Conservation (phyloP, 2,329 filamentous ascomycete genomes). For the Graphiopsis chlorocephala region DNA sequence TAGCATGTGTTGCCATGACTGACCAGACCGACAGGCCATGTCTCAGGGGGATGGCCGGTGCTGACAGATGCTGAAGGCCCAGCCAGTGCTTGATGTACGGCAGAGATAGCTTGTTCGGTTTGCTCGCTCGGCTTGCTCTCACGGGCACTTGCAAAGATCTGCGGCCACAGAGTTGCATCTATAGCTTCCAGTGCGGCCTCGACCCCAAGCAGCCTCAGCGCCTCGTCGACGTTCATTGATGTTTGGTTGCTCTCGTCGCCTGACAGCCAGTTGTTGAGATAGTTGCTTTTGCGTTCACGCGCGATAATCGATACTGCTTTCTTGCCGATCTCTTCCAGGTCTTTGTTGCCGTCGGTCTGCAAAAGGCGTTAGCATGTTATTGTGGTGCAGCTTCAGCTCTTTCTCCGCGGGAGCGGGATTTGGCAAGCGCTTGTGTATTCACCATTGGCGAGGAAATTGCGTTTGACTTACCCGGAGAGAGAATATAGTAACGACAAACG, state of each 20-base stretch:
- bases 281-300: conserved; percentile 54
- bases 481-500: conserved; percentile 57
- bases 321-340: conserved; percentile 48
- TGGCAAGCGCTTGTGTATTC: background rate
- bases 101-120: conserved; percentile 34
- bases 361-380: background rate
- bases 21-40: conserved; percentile 76
- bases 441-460: background rate
- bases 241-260: conserved; percentile 49
- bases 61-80: conserved; percentile 1
- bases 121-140: conserved; percentile 29
- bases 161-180: conserved; percentile 23
- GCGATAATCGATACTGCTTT: conserved; percentile 61
- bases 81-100: conserved; percentile 29
- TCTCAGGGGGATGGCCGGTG: conserved; percentile 23
- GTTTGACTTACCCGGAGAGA: conserved; percentile 50
- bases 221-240: conserved; percentile 57
- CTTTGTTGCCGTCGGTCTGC: conserved; percentile 52
- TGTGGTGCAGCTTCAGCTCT: conserved; percentile 4
- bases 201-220: conserved; percentile 47
- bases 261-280: conserved; percentile 52
- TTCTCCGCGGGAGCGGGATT: background rate
- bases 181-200: conserved; percentile 25
- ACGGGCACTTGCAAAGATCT: conserved; percentile 26
- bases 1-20: conserved; percentile 99